Conservation (phyloP, 371 early-diverging fungal species). For the Fennellomyces sp. region DNA sequence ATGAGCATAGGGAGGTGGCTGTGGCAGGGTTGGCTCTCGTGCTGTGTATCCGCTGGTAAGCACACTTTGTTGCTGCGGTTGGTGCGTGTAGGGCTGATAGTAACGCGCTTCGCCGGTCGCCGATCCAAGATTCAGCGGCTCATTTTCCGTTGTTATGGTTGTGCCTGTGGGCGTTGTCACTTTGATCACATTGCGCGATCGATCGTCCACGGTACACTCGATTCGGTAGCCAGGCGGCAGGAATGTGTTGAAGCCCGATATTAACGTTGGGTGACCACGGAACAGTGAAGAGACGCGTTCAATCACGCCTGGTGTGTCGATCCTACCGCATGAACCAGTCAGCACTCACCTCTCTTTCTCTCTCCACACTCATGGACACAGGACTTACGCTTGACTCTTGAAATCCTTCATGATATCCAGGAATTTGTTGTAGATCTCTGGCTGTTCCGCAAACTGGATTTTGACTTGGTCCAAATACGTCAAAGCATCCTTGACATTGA, state of each 20-base stretch:
- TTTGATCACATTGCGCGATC: conserved; percentile 71
- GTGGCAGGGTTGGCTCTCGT: conserved; percentile 3
- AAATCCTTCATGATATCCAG: conserved; percentile 99
- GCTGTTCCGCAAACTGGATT: conserved; percentile 88
- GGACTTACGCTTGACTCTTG: conserved; percentile 89
- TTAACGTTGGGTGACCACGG: conserved; percentile 88
- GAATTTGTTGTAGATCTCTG: conserved; percentile 97
- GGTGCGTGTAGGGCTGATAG: conserved; percentile 13
- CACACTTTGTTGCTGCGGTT: conserved; percentile 11
- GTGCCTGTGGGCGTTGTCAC: conserved; percentile 90
- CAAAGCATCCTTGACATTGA: conserved; percentile 90
- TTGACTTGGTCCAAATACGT: conserved; percentile 98
- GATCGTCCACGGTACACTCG: conserved; percentile 79
- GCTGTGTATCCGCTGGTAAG: not conserved
- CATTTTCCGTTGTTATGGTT: conserved; percentile 57
- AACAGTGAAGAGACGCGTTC: conserved; percentile 96
- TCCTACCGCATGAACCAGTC: conserved; percentile 43
- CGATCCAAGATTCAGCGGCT: conserved; percentile 30
- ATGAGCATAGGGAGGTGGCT: not conserved
- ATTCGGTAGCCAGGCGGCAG: conserved; percentile 97
- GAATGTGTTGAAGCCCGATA: conserved; percentile 99
- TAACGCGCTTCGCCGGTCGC: conserved; percentile 5
- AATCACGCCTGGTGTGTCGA: conserved; percentile 98
- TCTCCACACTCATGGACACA: not conserved
- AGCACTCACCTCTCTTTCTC: not conserved